phyloP scores from a whole-genome alignment of 1,284 basidiomycete species.

The Apiotrichum mycotoxinovorans region DNA sequence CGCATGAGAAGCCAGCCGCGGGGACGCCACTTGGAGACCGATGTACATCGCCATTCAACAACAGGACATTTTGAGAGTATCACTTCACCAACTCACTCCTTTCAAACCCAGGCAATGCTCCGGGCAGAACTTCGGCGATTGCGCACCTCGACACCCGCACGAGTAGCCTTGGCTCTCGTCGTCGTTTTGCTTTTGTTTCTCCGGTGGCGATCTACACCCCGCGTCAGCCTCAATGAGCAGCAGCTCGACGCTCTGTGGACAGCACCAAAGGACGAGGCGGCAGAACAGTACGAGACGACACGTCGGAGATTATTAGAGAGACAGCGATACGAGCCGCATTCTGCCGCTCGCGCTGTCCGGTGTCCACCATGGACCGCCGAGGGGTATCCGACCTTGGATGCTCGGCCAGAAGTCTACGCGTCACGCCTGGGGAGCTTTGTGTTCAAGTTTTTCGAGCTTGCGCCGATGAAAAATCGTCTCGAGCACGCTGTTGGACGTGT shows the following conservation, averaged over 20 bases:
- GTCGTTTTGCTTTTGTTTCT: neutral
- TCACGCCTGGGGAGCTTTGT: slow-evolving; percentile 20
- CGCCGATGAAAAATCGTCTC: slow-evolving; percentile 6
- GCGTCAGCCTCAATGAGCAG: neutral
- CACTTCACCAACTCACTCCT: no score
- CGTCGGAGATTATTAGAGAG: neutral
- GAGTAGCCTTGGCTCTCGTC: slow-evolving; percentile 3
- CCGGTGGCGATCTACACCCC: neutral
- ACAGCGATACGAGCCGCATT: neutral
- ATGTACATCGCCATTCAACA: no score
- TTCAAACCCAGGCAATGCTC: neutral
- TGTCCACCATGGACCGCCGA: slow-evolving; percentile 3
- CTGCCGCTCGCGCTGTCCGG: slow-evolving; percentile 2
- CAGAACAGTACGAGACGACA: slow-evolving; percentile 3
- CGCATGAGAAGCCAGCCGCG: no score
- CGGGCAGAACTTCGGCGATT: neutral
- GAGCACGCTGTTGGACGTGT: slow-evolving; percentile 13
- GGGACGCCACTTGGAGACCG: no score
- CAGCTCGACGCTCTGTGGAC: slow-evolving; percentile 11
- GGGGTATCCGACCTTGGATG: slow-evolving; percentile 11
- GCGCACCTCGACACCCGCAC: neutral
- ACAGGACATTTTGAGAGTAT: no score
- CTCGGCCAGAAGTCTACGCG: slow-evolving; percentile 19
- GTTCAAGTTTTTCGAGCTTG: slow-evolving; percentile 4
- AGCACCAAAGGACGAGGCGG: slow-evolving; percentile 10